Evolutionary conservation across 2,329 filamentous ascomycete genomes (phyloP).

Genomic region (Sarocladium kiliense): DNA sequence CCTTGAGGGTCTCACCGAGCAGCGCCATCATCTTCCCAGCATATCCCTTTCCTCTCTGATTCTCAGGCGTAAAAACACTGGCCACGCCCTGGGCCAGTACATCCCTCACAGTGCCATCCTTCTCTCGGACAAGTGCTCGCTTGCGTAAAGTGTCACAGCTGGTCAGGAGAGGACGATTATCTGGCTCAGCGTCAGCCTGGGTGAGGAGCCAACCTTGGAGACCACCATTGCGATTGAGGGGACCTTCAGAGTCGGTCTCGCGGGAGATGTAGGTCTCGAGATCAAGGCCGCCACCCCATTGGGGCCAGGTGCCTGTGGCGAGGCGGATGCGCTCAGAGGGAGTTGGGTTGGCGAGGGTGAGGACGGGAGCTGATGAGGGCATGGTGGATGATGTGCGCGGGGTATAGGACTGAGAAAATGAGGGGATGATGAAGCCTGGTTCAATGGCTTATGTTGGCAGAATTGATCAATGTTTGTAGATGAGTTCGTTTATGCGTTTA

Average conservation of each 20-base stretch:
- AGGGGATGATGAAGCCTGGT: too few species aligned
- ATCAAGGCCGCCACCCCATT: constrained; percentile 55
- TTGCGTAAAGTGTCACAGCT: constrained; percentile 62
- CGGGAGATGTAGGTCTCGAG: constrained; percentile 53
- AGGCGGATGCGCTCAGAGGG: constrained; percentile 45
- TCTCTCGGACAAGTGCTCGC: constrained; percentile 41
- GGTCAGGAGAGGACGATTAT: constrained; percentile 48
- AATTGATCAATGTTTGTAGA: too few species aligned
- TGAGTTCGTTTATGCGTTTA: too few species aligned
- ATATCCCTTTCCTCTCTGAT: constrained; percentile 68
- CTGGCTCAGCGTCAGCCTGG: constrained; percentile 31
- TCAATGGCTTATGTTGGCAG: too few species aligned
- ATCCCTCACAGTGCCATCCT: constrained; percentile 35
- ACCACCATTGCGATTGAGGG: constrained; percentile 53
- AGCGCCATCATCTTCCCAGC: constrained; percentile 70
- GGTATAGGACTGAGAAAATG: too few species aligned
- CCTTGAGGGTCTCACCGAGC: constrained; percentile 40
- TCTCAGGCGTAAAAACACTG: constrained; percentile 69
- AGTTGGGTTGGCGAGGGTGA: constrained; percentile 49
- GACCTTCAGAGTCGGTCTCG: constrained; percentile 53
- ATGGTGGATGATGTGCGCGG: constrained; percentile 6
- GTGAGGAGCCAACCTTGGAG: constrained; percentile 62
- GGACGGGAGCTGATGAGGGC: background rate
- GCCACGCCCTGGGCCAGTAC: constrained; percentile 68
- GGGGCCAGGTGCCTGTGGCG: constrained; percentile 49